Conservation (phyloP, 495 filamentous ascomycete genomes). For the Penicillium pancosmium region DNA sequence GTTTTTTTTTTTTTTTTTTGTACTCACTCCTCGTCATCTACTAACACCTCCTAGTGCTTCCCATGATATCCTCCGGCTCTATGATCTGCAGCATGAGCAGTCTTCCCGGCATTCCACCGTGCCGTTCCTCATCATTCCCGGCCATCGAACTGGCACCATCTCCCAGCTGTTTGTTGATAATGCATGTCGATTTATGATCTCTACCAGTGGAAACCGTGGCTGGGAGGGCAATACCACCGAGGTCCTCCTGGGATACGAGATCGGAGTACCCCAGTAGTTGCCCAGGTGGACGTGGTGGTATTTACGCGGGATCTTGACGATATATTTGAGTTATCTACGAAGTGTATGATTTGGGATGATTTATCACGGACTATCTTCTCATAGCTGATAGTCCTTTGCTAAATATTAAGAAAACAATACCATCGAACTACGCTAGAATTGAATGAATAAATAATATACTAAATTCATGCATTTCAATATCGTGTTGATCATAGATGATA, state of each 20-base stretch:
- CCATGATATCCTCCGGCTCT: conserved; percentile 90
- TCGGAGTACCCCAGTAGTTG: conserved; percentile 54
- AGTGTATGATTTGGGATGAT: conserved; percentile 6
- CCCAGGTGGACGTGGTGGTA: not conserved
- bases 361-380: conserved; percentile 2
- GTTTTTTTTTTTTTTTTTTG: conserved; percentile 23
- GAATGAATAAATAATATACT: not conserved
- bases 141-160: conserved; percentile 90
- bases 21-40: not conserved
- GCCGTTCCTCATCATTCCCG: conserved; percentile 92
- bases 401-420: not conserved
- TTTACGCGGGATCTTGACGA: not conserved
- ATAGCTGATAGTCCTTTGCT: not conserved
- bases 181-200: conserved; percentile 87
- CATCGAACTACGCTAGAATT: not conserved
- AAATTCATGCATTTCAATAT: not conserved
- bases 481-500: not conserved
- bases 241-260: conserved; percentile 92
- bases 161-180: conserved; percentile 82
- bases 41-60: conserved; percentile 63
- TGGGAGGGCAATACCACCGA: conserved; percentile 96
- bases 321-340: not conserved
- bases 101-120: conserved; percentile 74
- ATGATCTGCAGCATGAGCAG: conserved; percentile 75
- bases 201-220: conserved; percentile 84